Percentiles rank a stretch among this genome's conserved stretches.
These are phyloP conservation scores for Penicillium lagena DNA, from an alignment of 495 filamentous ascomycete species.

Conservation along the genomic window DNA sequence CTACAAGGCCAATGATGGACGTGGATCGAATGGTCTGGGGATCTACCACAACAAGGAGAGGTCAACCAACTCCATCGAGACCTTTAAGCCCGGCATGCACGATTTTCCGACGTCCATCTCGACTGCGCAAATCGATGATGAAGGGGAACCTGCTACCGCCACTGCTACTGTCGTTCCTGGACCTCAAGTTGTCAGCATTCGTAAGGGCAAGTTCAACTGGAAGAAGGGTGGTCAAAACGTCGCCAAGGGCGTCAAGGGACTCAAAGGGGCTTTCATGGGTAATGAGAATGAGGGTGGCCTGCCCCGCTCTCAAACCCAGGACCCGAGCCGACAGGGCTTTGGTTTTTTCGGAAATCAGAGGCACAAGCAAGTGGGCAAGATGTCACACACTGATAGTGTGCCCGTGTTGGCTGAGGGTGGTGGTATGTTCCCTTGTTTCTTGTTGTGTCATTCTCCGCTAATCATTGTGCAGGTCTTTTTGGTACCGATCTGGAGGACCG, in stretches of 20 bases:
- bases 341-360: constrained; percentile 63
- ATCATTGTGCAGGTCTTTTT: constrained; percentile 55
- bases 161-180: constrained; percentile 65
- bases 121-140: constrained; percentile 55
- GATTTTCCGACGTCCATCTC: constrained; percentile 47
- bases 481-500: constrained; percentile 84
- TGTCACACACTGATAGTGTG: constrained; percentile 50
- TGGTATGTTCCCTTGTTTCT: constrained; percentile 20
- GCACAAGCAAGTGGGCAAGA: constrained; percentile 39
- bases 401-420: constrained; percentile 43
- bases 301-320: constrained; percentile 42
- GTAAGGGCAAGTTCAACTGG: constrained; percentile 97
- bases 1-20: constrained; percentile 68
- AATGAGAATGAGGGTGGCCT: constrained; percentile 39
- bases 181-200: constrained; percentile 86
- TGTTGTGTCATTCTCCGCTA: constrained; percentile 1
- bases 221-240: constrained; percentile 92
- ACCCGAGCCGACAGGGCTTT: constrained; percentile 61
- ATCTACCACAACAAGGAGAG: constrained; percentile 71
- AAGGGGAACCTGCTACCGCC: constrained; percentile 60
- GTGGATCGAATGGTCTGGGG: constrained; percentile 68
- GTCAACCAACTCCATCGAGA: constrained; percentile 61
- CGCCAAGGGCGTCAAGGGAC: constrained; percentile 90
- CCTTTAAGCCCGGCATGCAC: constrained; percentile 40
- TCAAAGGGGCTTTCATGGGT: constrained; percentile 72